A percentile compares a stretch with the other conserved stretches of the same genome.
Conservation (phyloP, 371 early-diverging fungal genomes). For the Smittium culicis region DNA sequence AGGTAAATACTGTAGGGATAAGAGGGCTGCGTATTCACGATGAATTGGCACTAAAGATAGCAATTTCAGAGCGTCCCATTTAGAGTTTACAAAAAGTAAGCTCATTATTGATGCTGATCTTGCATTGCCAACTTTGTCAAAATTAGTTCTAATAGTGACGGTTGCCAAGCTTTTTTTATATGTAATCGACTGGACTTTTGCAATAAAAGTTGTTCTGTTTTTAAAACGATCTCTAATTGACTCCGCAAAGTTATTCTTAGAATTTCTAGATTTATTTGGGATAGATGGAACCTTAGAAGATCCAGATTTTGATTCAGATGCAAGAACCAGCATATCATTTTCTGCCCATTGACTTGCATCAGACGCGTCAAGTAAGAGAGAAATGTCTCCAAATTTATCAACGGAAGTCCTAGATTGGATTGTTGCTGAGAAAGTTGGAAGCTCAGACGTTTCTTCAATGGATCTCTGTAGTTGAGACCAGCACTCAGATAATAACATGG, state of each 20-base stretch:
- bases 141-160: conserved; percentile 28
- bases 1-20: conserved; percentile 39
- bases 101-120: conserved; percentile 20
- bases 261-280: conserved; percentile 13
- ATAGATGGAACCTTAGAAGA: neutral
- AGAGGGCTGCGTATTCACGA: conserved; percentile 74
- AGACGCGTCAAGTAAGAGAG: conserved; percentile 30
- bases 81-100: conserved; percentile 22
- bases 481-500: conserved; percentile 65
- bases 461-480: conserved; percentile 68
- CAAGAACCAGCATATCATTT: conserved; percentile 35
- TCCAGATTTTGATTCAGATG: neutral
- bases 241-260: conserved; percentile 16
- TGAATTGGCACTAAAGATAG: conserved; percentile 49
- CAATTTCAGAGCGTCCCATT: conserved; percentile 33
- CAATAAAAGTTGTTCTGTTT: conserved; percentile 35
- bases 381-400: conserved; percentile 61
- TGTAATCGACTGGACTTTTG: conserved; percentile 38
- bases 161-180: conserved; percentile 31
- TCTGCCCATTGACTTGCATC: conserved; percentile 26
- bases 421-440: conserved; percentile 31
- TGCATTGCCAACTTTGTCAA: conserved; percentile 35
- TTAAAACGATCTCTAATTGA: conserved; percentile 11
- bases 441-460: conserved; percentile 43
- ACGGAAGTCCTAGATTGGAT: conserved; percentile 43